Evolutionary conservation across 2,329 filamentous ascomycete genomes (phyloP), one percentile per base, ranked within the genome.

Genomic region (Nigrospora oryzae): DNA sequence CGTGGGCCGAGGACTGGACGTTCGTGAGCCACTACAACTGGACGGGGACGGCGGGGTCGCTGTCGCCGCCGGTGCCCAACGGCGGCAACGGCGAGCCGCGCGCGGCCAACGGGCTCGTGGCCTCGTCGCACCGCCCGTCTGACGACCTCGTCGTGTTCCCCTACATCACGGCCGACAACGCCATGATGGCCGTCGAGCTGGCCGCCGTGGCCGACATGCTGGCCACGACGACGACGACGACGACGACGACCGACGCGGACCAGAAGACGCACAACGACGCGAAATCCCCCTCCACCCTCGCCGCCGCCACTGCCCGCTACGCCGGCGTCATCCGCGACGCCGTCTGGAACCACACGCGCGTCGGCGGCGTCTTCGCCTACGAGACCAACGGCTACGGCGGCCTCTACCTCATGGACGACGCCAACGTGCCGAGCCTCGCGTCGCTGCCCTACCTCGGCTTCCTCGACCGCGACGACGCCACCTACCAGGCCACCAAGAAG

Each of bases 401-500:
- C 11, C 40, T 35, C 35, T 51, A 42, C 41, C 32, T 49, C 33
- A 52, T 52, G 50, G 76, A 80, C 56, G 76, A 80, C 49, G 76
- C 76, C 1, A 80, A 80, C 46, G 57, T 80, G 13, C 76, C 76
- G 0, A 79, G 75, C 0, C 60, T 80, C 2, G 70, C 79, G 11
- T 69, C 75, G 0, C 60, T 79, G 1, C 76, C 76, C 2, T 59
- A 76, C 1, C 62, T 79, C 3, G 76, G 76, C 35, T 80, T 79
- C 56, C 58, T 74, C 1, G 58, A 62, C 11, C 52, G 62, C 7
- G 56, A 72, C 10, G 71, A 84, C 48, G 53, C 69, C 16, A 68
- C 76, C 8, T 86, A 86, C 57, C 69, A 78, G 51, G 83, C 83
- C 52, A 86, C 83, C 0, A 71, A 83, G 48, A 75, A 73, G 52